Evolutionary conservation across 129 eudicot species (phyloP).

Genomic region (Helianthus tuberosus): DNA sequence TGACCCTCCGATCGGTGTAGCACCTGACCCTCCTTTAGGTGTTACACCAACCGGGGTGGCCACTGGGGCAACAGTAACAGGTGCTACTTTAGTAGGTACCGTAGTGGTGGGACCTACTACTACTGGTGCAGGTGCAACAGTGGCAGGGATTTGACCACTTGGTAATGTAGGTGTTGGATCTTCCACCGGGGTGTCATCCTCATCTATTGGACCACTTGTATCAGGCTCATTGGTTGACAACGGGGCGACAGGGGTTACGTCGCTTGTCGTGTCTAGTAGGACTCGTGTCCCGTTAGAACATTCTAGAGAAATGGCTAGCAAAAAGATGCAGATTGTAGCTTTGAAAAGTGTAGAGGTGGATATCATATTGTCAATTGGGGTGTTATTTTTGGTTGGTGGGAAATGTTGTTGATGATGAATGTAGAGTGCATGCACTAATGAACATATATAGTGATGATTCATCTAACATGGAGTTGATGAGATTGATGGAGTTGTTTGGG

Average conservation of each 20-base stretch:
- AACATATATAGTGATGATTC: slow-evolving; percentile 7
- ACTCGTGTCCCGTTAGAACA: slow-evolving; percentile 56
- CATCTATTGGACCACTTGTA: slow-evolving; percentile 28
- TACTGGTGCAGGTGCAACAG: slow-evolving; percentile 28
- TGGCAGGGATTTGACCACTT: slow-evolving; percentile 37
- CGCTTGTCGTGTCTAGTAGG: slow-evolving; percentile 43
- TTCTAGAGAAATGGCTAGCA: slow-evolving; percentile 50
- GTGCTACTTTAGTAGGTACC: slow-evolving; percentile 29
- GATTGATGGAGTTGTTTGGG: slow-evolving; percentile 29
- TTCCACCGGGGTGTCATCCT: slow-evolving; percentile 33
- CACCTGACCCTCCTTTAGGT: not conserved
- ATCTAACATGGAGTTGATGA: slow-evolving; percentile 14
- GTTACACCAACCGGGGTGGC: not conserved
- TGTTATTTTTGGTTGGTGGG: slow-evolving; percentile 1
- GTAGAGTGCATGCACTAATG: not conserved
- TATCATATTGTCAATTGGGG: slow-evolving; percentile 9
- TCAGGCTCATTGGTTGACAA: slow-evolving; percentile 32
- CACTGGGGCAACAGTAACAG: not conserved
- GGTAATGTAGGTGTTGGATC: slow-evolving; percentile 27
- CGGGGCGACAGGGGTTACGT: slow-evolving; percentile 28
- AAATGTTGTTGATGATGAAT: slow-evolving; percentile 5
- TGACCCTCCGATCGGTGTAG: not conserved
- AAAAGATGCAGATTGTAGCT: slow-evolving; percentile 49
- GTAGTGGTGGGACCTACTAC: slow-evolving; percentile 33
- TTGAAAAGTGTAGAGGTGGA: slow-evolving; percentile 31